These are phyloP conservation scores for Erythrobasidium hasegawianum DNA, from an alignment of 1,284 basidiomycete species.

Conservation along the genomic window DNA sequence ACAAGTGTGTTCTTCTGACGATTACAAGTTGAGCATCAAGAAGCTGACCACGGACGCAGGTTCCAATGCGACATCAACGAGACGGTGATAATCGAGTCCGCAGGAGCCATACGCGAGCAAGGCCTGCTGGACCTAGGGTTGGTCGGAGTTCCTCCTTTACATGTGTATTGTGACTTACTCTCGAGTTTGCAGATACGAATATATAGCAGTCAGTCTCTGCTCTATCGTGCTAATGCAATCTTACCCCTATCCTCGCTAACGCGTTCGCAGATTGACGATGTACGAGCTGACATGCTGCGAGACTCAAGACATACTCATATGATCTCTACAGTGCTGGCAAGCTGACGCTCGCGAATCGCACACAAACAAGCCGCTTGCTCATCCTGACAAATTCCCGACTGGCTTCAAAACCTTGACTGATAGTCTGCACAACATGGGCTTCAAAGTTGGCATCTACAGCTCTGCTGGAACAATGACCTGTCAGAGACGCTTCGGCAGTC, in stretches of 20 bases:
- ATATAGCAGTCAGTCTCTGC: neutral
- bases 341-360: constrained; percentile 42
- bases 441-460: constrained; percentile 57
- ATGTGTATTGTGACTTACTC: too few relatives aligned
- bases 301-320: constrained; percentile 26
- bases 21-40: neutral
- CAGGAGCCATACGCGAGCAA: constrained; percentile 3
- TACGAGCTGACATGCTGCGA: too few relatives aligned
- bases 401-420: constrained; percentile 53
- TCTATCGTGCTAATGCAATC: too few relatives aligned
- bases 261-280: too few relatives aligned
- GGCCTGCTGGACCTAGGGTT: constrained; percentile 25
- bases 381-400: constrained; percentile 53
- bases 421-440: constrained; percentile 52
- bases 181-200: neutral
- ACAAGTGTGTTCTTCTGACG: neutral
- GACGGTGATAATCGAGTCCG: constrained; percentile 2
- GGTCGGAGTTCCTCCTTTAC: too few relatives aligned
- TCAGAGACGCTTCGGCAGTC: constrained; percentile 53
- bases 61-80: constrained; percentile 25
- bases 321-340: constrained; percentile 50
- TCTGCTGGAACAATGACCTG: constrained; percentile 55
- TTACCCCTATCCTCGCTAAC: too few relatives aligned
- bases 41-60: neutral
- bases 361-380: constrained; percentile 46